Conservation (phyloP, 371 early-diverging fungal species). For the Funneliformis caledonium region DNA sequence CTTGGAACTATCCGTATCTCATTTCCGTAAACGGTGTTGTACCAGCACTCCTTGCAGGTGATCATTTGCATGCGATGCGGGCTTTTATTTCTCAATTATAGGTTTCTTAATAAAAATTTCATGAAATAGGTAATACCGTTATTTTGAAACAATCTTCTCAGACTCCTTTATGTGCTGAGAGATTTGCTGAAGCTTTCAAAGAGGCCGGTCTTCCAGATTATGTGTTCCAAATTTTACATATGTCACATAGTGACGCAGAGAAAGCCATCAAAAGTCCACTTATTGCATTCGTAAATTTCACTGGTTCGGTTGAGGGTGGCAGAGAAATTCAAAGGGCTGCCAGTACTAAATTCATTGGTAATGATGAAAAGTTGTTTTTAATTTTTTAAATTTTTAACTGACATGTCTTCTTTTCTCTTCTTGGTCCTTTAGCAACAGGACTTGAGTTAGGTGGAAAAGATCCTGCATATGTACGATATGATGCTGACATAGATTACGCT, state of each 20-base stretch:
- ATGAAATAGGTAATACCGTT: slow-evolving; percentile 72
- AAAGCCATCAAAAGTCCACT: slow-evolving; percentile 65
- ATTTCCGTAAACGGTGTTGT: slow-evolving; percentile 75
- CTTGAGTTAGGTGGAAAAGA: slow-evolving; percentile 90
- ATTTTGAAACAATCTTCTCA: slow-evolving; percentile 84
- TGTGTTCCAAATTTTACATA: slow-evolving; percentile 67
- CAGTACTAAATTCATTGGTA: slow-evolving; percentile 68
- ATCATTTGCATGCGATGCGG: neutral
- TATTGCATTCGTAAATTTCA: slow-evolving; percentile 77
- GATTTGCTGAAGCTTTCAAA: slow-evolving; percentile 66
- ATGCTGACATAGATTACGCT: slow-evolving; percentile 73
- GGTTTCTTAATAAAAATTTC: neutral
- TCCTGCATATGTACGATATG: slow-evolving; percentile 82
- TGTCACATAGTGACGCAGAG: slow-evolving; percentile 64
- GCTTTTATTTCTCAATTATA: neutral
- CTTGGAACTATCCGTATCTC: slow-evolving; percentile 75
- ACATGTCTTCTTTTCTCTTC: neutral
- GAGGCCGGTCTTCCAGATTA: slow-evolving; percentile 75
- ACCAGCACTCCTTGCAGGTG: slow-evolving; percentile 77
- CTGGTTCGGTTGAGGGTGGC: slow-evolving; percentile 82
- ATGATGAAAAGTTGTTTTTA: neutral
- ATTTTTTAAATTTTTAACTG: neutral
- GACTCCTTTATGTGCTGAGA: slow-evolving; percentile 78
- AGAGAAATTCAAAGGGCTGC: slow-evolving; percentile 68
- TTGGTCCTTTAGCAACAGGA: slow-evolving; percentile 56